Conservation (phyloP, 805 yeast species). For the Candida easanensis region DNA sequence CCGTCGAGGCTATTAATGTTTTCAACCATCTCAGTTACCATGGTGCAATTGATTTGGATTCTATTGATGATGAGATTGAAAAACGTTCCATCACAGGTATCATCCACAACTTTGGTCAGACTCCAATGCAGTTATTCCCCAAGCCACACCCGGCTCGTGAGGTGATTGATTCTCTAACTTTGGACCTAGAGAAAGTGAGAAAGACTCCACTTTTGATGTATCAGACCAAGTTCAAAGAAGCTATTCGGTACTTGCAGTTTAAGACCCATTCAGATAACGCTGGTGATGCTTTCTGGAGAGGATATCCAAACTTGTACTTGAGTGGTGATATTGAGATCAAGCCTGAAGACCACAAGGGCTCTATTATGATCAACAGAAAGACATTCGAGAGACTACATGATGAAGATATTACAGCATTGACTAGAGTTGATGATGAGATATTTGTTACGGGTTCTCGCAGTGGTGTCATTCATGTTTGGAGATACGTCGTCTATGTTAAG, state of each 20-base stretch:
- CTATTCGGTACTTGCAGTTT: constrained; percentile 44
- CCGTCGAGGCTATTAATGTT: constrained; percentile 66
- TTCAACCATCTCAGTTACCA: constrained; percentile 83
- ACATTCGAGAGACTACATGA: constrained; percentile 32
- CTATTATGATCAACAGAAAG: constrained; percentile 24
- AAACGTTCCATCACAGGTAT: constrained; percentile 76
- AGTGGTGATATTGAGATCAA: constrained; percentile 27
- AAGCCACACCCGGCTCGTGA: constrained; percentile 61
- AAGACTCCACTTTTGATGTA: constrained; percentile 38
- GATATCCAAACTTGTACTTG: constrained; percentile 37
- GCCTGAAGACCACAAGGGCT: constrained; percentile 22
- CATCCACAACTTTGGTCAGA: constrained; percentile 90
- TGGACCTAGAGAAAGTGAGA: constrained; percentile 31
- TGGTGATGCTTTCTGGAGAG: constrained; percentile 45
- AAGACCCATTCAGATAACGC: constrained; percentile 35
- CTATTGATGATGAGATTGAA: constrained; percentile 70
- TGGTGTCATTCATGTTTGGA: constrained; percentile 64
- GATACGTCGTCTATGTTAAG: constrained; percentile 17
- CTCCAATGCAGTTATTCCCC: constrained; percentile 70
- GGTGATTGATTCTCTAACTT: constrained; percentile 34
- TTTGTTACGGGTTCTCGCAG: constrained; percentile 43
- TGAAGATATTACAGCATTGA: constrained; percentile 28
- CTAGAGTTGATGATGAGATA: constrained; percentile 24
- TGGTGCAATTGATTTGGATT: constrained; percentile 78
- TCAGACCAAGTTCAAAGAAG: constrained; percentile 39